Base-by-base conservation (phyloP, 2,329 filamentous ascomycete species). In the Penicillium sp. region DNA sequence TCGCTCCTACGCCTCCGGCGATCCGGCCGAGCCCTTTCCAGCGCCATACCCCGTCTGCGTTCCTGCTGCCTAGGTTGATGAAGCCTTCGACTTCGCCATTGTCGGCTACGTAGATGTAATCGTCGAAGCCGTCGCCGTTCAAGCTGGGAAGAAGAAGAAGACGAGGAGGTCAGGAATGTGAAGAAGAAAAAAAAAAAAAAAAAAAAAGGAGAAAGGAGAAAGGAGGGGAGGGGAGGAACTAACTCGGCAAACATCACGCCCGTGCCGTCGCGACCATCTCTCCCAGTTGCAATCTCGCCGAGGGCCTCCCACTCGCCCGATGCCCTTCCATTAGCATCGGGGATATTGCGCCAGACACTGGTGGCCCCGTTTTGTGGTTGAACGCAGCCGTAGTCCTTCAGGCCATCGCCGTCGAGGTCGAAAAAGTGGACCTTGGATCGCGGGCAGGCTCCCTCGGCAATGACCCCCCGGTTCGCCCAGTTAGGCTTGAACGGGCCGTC, bases 311-410 rank as follows among this genome's bases (percentile, higher is more conserved):
- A 55, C 9, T 55, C 19, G 2, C 38, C 52, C 3, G 52, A 45
- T 8, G 38, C 17, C 21, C 29, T 46, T 5, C 35, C 35, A 41
- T 55, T 23, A 11, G 35, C 35, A 35, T 45, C 52, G 9, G 13
- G 29, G 13, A 30, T 55, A 29, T 46, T 45, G 9, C 35, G 15
- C 23, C 38, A 41, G 2, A 55, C 52, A 6, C n/a, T 55, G 8
- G 21, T 17, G 7, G 35, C 35, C 3, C 52, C 35, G n/a, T 19
- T 55, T 2, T 45, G 9, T 3, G 35, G 52, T 8, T 55, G 19
- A 4, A 55, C 35, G 29, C 52, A 55, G 21, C n/a, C 52, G 45
- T 55, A 55, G 45, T 55, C 52, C 15, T 55, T 55, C 19, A 55
- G 38, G 2, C 52, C 52, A 21, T 55, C 52, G 13, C 52, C 52